Evolutionary conservation across 1,284 basidiomycete species (phyloP).

Genomic region (Jaminaea rosea): DNA sequence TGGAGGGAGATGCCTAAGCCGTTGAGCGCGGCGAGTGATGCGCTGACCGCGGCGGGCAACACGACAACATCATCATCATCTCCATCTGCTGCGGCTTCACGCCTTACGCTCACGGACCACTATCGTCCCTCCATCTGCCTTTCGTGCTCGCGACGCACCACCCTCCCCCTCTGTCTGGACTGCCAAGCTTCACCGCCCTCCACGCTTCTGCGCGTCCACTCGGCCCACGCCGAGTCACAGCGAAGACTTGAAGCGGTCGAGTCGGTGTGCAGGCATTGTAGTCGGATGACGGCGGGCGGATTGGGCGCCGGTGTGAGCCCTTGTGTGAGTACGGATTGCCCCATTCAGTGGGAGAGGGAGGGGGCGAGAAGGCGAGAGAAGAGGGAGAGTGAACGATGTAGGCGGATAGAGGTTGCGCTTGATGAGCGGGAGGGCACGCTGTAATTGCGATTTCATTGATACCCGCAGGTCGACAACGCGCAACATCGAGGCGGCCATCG

Average conservation of each 20-base stretch:
- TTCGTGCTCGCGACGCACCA: slow-evolving; percentile 57
- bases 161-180: slow-evolving; percentile 46
- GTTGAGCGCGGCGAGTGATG: slow-evolving; percentile 9
- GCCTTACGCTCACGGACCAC: slow-evolving; percentile 63
- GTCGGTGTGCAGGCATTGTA: slow-evolving; percentile 28
- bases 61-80: slow-evolving; percentile 29
- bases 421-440: too few species aligned
- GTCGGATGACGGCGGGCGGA: too few species aligned
- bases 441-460: too few species aligned
- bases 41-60: slow-evolving; percentile 14
- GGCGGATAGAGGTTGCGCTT: neutral
- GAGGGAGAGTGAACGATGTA: neutral
- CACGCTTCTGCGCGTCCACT: slow-evolving; percentile 8
- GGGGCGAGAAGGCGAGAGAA: neutral
- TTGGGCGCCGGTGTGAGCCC: slow-evolving; percentile 10
- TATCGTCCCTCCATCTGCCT: slow-evolving; percentile 66
- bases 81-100: slow-evolving; percentile 22
- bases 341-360: slow-evolving; percentile 28
- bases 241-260: slow-evolving; percentile 14
- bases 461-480: too few species aligned
- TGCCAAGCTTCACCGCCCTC: slow-evolving; percentile 13
- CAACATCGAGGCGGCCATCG: too few species aligned
- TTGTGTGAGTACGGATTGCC: slow-evolving; percentile 38
- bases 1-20: slow-evolving; percentile 70
- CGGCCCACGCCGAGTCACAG: slow-evolving; percentile 14